These are phyloP conservation scores for Mortierella sp. DNA, from an alignment of 371 early-diverging fungal genomes.

Conservation along the genomic window DNA sequence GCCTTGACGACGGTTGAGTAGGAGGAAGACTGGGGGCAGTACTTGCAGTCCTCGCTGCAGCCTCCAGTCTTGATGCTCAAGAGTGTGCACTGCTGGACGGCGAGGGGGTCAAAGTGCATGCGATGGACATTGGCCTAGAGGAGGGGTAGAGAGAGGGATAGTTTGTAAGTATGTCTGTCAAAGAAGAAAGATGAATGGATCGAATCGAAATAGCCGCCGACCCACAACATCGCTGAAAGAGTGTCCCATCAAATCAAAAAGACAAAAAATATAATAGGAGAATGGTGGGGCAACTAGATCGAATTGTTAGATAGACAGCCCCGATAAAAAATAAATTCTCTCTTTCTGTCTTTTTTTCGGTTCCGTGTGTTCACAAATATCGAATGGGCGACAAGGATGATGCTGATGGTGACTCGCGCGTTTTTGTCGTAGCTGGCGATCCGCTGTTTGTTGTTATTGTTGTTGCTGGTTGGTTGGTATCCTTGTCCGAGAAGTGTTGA, in stretches of 20 bases:
- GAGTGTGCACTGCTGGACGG: constrained; percentile 89
- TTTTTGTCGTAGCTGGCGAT: constrained; percentile 7
- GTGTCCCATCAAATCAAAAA: constrained; percentile 12
- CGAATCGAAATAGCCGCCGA: not conserved
- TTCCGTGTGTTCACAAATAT: not conserved
- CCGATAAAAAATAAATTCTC: constrained; percentile 8
- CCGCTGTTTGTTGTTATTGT: not conserved
- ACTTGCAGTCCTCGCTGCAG: constrained; percentile 90
- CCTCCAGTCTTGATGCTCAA: constrained; percentile 93
- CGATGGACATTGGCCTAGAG: constrained; percentile 84
- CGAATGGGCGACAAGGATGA: not conserved
- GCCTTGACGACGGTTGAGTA: constrained; percentile 84
- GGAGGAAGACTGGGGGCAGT: constrained; percentile 88
- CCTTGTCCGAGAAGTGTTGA: not conserved
- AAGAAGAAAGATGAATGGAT: not conserved
- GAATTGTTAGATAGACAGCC: not conserved
- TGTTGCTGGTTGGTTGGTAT: not conserved
- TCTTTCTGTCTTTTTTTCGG: not conserved
- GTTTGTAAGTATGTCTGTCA: not conserved
- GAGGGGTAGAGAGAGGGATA: not conserved
- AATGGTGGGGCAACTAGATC: constrained; percentile 22
- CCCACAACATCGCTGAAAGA: not conserved
- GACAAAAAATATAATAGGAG: constrained; percentile 6
- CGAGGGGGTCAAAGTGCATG: constrained; percentile 77
- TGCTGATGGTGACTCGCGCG: not conserved